Evolutionary conservation across 805 yeast genomes (phyloP).

Genomic region (Hanseniaspora pseudoguilliermondii): DNA sequence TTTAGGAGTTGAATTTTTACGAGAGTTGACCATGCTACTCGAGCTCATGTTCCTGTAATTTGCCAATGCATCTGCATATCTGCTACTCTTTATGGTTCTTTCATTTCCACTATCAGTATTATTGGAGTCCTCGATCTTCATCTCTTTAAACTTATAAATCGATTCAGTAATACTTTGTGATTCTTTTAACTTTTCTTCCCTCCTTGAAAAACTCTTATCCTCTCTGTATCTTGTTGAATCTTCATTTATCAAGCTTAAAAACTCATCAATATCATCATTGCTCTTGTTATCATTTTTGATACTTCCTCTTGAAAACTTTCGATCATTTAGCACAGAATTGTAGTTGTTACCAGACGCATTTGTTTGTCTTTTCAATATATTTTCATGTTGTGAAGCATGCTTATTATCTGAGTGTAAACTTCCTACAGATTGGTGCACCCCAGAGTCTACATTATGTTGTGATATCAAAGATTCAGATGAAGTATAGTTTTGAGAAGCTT

Average conservation of each 20-base stretch:
- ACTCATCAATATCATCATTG: not conserved
- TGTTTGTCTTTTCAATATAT: not conserved
- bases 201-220: no score
- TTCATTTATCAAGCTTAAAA: constrained; percentile 8
- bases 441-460: constrained; percentile 18
- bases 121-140: constrained; percentile 42
- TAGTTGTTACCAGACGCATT: not conserved
- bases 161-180: constrained; percentile 33
- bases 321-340: not conserved
- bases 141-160: constrained; percentile 37
- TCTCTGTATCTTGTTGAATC: not conserved
- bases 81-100: constrained; percentile 45
- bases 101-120: constrained; percentile 39
- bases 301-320: not conserved
- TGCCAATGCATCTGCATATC: constrained; percentile 19
- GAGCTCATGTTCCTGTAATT: not conserved
- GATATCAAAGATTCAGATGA: constrained; percentile 19
- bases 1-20: not conserved
- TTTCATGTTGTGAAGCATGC: not conserved
- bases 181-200: not conserved
- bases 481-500: not conserved
- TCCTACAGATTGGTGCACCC: constrained; percentile 16
- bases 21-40: not conserved
- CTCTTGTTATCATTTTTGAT: not conserved
- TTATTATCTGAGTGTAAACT: not conserved